A percentile compares a stretch with the other conserved stretches of the same genome.
Conservation (phyloP, 2,329 filamentous ascomycete species). For the Sclerotinia trifoliorum region DNA sequence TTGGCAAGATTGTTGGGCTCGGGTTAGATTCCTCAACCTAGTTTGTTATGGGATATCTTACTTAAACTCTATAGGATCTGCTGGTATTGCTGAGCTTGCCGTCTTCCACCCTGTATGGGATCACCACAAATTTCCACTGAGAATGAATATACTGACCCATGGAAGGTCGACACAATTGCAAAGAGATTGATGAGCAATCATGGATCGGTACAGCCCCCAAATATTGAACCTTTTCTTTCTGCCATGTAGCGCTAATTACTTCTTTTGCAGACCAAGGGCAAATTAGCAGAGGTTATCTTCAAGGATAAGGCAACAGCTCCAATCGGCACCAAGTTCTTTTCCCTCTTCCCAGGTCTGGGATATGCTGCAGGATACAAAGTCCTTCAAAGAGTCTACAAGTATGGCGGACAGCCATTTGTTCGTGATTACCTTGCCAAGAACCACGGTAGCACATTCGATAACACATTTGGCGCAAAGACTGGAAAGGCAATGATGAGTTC, state of each 20-base stretch:
- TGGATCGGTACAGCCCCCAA: conserved; percentile 54
- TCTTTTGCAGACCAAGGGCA: conserved; percentile 46
- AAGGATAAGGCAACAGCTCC: conserved; percentile 78
- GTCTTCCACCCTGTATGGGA: conserved; percentile 81
- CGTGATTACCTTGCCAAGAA: conserved; percentile 82
- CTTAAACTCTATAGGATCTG: conserved; percentile 62
- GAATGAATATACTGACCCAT: conserved; percentile 36
- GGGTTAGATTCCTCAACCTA: conserved; percentile 54
- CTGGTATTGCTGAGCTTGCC: conserved; percentile 88
- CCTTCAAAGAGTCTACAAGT: conserved; percentile 97
- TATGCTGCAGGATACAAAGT: conserved; percentile 99
- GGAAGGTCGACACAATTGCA: conserved; percentile 91
- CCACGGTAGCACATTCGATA: conserved; percentile 81
- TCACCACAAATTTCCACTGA: conserved; percentile 17
- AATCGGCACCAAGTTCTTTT: conserved; percentile 77
- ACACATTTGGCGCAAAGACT: conserved; percentile 90
- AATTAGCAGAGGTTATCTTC: conserved; percentile 88
- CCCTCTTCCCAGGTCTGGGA: conserved; percentile 92
- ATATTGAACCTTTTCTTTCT: neutral
- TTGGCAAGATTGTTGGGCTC: conserved; percentile 86
- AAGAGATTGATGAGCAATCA: conserved; percentile 99
- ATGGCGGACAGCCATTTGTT: conserved; percentile 92
- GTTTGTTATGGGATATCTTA: conserved; percentile 2
- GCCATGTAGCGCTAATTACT: conserved; percentile 31
- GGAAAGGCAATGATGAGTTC: conserved; percentile 99